A percentile compares a stretch with the other conserved stretches of the same genome.
phyloP scores from a whole-genome alignment of 495 filamentous ascomycete species.

The Bathelium albidoporum region DNA sequence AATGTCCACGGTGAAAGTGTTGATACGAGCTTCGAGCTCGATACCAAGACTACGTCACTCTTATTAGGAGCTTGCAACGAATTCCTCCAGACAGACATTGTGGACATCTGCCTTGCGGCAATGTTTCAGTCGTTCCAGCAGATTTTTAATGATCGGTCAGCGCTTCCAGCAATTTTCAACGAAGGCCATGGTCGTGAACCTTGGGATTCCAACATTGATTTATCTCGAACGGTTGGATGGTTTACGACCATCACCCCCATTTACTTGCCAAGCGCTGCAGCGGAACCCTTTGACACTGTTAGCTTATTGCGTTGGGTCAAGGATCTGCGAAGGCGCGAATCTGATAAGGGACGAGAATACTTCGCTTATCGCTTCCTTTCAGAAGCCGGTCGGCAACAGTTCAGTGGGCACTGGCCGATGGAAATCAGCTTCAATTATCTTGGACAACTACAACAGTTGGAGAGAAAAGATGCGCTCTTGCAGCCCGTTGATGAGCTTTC shows the following conservation, averaged over 20 bases:
- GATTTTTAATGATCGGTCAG: slow-evolving; percentile 18
- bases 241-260: slow-evolving; percentile 27
- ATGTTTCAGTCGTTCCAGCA: slow-evolving; percentile 30
- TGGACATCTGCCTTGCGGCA: slow-evolving; percentile 24
- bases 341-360: slow-evolving; percentile 20
- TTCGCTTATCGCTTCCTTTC: slow-evolving; percentile 39
- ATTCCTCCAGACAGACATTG: slow-evolving; percentile 21
- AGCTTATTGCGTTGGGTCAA: slow-evolving; percentile 23
- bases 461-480: slow-evolving; percentile 51
- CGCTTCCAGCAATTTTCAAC: slow-evolving; percentile 20
- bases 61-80: slow-evolving; percentile 15
- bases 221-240: slow-evolving; percentile 29
- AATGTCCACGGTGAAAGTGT: slow-evolving; percentile 20
- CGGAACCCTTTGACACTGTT: slow-evolving; percentile 18
- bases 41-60: slow-evolving; percentile 13
- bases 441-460: slow-evolving; percentile 52
- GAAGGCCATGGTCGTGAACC: slow-evolving; percentile 30
- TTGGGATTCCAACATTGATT: slow-evolving; percentile 19
- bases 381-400: slow-evolving; percentile 33
- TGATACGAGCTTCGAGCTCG: slow-evolving; percentile 16
- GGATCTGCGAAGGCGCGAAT: slow-evolving; percentile 13
- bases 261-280: slow-evolving; percentile 17
- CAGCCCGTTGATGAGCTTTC: slow-evolving; percentile 40
- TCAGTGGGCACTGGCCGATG: slow-evolving; percentile 46
- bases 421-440: slow-evolving; percentile 66